Percentiles rank a stretch among this genome's conserved stretches.
These are phyloP conservation scores for Clarireedia sp. DNA, from an alignment of 2,329 filamentous ascomycete genomes.

Conservation along the genomic window DNA sequence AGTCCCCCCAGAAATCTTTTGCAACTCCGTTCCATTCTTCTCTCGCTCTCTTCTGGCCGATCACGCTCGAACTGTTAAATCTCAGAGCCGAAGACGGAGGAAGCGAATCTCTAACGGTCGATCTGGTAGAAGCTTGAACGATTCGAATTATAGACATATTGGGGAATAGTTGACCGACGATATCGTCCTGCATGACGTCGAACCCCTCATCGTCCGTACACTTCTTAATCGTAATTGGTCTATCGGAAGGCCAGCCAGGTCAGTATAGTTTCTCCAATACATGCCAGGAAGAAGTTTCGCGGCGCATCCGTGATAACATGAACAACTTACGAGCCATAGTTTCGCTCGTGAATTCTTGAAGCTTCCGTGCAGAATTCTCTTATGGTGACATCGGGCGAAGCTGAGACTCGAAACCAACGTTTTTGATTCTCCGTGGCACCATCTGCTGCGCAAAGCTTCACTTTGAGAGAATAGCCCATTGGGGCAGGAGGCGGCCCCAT, in stretches of 20 bases:
- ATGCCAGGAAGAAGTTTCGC: not conserved
- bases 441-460: conserved; percentile 23
- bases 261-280: not conserved
- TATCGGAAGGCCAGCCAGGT: conserved; percentile 7
- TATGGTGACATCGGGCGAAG: conserved; percentile 24
- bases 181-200: conserved; percentile 26
- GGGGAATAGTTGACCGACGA: conserved; percentile 24
- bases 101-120: conserved; percentile 26
- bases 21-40: conserved; percentile 13
- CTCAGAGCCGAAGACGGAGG: conserved; percentile 28
- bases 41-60: conserved; percentile 21
- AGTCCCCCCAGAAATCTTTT: conserved; percentile 11
- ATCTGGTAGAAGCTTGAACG: conserved; percentile 22
- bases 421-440: conserved; percentile 19
- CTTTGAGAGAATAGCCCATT: conserved; percentile 24
- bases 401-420: conserved; percentile 26
- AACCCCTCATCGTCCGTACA: conserved; percentile 28
- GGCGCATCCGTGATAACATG: not conserved
- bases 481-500: conserved; percentile 24
- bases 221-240: conserved; percentile 26
- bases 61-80: conserved; percentile 16
- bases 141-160: conserved; percentile 24
- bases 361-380: conserved; percentile 27
- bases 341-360: conserved; percentile 25
- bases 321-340: conserved; percentile 26